Conservation (phyloP, 768 basidiomycete genomes). For the Russula earlei region DNA sequence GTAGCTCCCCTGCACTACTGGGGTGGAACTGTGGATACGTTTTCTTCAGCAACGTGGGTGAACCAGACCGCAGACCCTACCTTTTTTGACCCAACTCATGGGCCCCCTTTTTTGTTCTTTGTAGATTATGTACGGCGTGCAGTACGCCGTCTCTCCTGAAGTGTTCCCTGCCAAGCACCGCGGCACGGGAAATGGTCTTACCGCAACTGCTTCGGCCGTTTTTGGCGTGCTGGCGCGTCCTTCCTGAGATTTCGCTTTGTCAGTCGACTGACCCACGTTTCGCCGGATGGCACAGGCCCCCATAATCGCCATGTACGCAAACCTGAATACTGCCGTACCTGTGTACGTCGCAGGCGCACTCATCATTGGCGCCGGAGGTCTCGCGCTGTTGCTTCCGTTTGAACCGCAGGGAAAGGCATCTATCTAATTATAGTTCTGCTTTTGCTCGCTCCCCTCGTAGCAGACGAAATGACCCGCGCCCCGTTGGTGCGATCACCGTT, state of each 20-base stretch:
- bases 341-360: slow-evolving; percentile 64
- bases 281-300: slow-evolving; percentile 43
- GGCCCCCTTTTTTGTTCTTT: not conserved
- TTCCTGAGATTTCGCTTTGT: not conserved
- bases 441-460: too few relatives aligned
- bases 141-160: slow-evolving; percentile 64
- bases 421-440: slow-evolving; percentile 31
- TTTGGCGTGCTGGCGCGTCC: slow-evolving; percentile 58
- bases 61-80: not conserved
- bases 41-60: slow-evolving; percentile 49
- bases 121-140: slow-evolving; percentile 66
- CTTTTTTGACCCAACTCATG: too few relatives aligned
- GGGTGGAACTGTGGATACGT: slow-evolving; percentile 76
- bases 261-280: not conserved
- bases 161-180: slow-evolving; percentile 64
- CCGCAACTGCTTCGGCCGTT: slow-evolving; percentile 48
- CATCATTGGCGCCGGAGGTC: slow-evolving; percentile 47
- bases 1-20: slow-evolving; percentile 54
- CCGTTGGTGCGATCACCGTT: too few relatives aligned
- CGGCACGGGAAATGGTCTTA: slow-evolving; percentile 62
- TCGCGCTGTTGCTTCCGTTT: slow-evolving; percentile 59
- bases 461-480: too few relatives aligned
- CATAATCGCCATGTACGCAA: slow-evolving; percentile 60
- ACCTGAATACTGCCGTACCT: slow-evolving; percentile 54
- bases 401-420: slow-evolving; percentile 69